phyloP scores from a whole-genome alignment of 1,139 yeast genomes.

The Scheffersomyces stambukii region DNA sequence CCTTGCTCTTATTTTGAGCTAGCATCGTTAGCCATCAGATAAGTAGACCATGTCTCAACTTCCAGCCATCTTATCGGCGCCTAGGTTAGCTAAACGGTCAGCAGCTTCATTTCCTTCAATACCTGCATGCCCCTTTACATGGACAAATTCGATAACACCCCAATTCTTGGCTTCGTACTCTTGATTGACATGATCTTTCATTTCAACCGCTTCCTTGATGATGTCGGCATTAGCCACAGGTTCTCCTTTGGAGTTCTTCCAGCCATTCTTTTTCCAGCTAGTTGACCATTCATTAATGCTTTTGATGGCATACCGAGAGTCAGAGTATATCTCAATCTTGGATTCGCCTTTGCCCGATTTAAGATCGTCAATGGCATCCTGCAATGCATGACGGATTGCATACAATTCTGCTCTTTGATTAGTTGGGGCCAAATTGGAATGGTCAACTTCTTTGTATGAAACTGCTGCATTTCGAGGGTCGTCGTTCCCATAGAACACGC shows the following conservation, averaged over 20 bases:
- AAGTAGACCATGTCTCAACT: no score
- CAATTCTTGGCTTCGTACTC: conserved; percentile 22
- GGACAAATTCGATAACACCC: conserved; percentile 37
- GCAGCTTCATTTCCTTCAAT: conserved; percentile 72
- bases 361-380: conserved; percentile 24
- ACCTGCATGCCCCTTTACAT: conserved; percentile 76
- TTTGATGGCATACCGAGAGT: conserved; percentile 53
- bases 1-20: no score
- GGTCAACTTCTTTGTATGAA: conserved; percentile 37
- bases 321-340: conserved; percentile 43
- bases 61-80: conserved; percentile 37
- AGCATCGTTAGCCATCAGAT: no score
- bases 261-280: conserved; percentile 52
- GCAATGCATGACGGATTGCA: conserved; percentile 60
- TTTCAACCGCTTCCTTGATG: conserved; percentile 26
- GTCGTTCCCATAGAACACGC: conserved; percentile 60
- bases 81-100: conserved; percentile 66
- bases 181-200: conserved; percentile 25
- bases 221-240: conserved; percentile 52
- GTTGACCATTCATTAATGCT: conserved; percentile 47
- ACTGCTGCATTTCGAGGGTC: conserved; percentile 54
- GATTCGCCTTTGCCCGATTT: conserved; percentile 3
- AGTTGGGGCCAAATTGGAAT: conserved; percentile 44
- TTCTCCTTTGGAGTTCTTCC: conserved; percentile 41
- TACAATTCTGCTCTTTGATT: conserved; percentile 78